These are phyloP conservation scores for Lepidium aucheri DNA, from an alignment of 345 rosid genomes.

Conservation along the genomic window DNA sequence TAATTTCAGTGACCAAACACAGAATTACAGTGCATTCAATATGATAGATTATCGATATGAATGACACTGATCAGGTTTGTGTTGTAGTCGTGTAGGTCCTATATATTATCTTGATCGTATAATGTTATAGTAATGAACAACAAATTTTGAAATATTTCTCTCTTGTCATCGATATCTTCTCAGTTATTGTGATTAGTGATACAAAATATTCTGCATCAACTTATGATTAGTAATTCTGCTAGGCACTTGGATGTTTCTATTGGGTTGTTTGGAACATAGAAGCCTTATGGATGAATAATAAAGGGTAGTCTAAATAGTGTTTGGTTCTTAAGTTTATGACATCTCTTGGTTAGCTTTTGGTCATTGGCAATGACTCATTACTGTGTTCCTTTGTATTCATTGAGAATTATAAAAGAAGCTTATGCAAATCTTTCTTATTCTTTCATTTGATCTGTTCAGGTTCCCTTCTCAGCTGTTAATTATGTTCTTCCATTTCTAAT, in stretches of 20 bases:
- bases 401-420: background rate
- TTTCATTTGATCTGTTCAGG: background rate
- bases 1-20: too few species aligned
- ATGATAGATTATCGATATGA: too few species aligned
- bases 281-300: background rate
- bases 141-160: background rate
- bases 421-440: background rate
- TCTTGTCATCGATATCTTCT: background rate
- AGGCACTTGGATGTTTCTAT: background rate
- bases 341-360: background rate
- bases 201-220: background rate
- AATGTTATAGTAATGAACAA: background rate
- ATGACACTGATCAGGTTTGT: slow-evolving; percentile 63
- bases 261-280: background rate
- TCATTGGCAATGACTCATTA: too few species aligned
- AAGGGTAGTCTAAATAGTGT: too few species aligned
- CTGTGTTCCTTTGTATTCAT: background rate
- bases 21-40: too few species aligned
- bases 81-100: background rate
- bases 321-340: background rate
- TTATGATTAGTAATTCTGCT: background rate
- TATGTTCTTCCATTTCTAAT: background rate
- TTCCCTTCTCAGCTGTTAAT: background rate
- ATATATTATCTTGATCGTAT: background rate
- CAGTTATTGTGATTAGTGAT: background rate